Conservation (phyloP, 768 basidiomycete genomes). For the Hericium rajendrae region DNA sequence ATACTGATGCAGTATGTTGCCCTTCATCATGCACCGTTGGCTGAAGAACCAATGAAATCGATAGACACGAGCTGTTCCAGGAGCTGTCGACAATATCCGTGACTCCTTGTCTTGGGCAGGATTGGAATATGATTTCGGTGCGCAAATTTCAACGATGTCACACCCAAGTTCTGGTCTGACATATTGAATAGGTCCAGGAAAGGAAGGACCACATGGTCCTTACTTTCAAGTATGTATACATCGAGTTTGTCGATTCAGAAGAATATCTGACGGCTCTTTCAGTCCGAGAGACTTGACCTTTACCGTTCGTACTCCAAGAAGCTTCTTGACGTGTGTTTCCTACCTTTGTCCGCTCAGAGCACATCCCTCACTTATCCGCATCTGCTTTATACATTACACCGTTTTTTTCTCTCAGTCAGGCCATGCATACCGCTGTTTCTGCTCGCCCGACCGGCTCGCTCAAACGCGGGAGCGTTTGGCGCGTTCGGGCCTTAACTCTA, state of each 20-base stretch:
- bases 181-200: conserved; percentile 57
- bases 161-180: background rate
- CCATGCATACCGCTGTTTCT: conserved; percentile 94
- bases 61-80: conserved; percentile 74
- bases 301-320: conserved; percentile 67
- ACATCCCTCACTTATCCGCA: background rate
- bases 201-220: conserved; percentile 67
- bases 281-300: conserved; percentile 86
- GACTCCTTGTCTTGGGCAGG: conserved; percentile 84
- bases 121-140: conserved; percentile 85
- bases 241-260: no score
- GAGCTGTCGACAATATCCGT: conserved; percentile 74
- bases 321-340: conserved; percentile 58
- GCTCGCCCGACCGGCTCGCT: conserved; percentile 61
- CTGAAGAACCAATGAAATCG: no score
- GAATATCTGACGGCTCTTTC: background rate
- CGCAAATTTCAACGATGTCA: conserved; percentile 11
- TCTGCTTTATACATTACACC: background rate
- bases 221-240: conserved; percentile 63
- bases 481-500: conserved; percentile 60
- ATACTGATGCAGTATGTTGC: conserved; percentile 79
- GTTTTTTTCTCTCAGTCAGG: conserved; percentile 43
- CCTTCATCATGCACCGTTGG: background rate
- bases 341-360: background rate
- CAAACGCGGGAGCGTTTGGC: conserved; percentile 62